These are phyloP conservation scores for Lentinula detonsa DNA, from an alignment of 768 basidiomycete species.

Conservation along the genomic window DNA sequence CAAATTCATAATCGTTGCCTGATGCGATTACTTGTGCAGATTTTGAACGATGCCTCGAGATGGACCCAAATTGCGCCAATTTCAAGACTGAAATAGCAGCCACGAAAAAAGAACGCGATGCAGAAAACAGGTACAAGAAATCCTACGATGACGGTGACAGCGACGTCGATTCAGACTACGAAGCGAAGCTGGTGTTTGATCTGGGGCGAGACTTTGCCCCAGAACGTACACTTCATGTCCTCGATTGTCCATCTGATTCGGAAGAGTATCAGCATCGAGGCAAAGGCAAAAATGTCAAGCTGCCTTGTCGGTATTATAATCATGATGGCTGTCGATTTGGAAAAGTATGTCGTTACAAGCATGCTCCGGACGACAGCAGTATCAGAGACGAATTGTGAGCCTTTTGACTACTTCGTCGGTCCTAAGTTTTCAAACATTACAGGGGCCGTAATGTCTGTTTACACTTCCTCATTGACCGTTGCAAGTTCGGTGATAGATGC, in stretches of 20 bases:
- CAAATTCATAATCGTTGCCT: background rate
- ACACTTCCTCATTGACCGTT: conserved; percentile 23
- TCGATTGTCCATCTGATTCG: conserved; percentile 26
- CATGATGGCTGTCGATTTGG: conserved; percentile 26
- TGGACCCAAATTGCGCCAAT: background rate
- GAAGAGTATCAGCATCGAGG: conserved; percentile 31
- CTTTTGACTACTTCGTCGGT: background rate
- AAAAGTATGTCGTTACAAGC: conserved; percentile 22
- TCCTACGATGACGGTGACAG: background rate
- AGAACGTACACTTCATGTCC: background rate
- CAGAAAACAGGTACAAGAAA: background rate
- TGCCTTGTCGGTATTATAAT: conserved; percentile 34
- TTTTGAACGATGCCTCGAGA: background rate
- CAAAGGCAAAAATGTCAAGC: conserved; percentile 13
- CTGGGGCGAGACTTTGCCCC: background rate
- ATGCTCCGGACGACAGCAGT: conserved; percentile 30
- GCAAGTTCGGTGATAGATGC: conserved; percentile 25
- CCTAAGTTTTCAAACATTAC: background rate
- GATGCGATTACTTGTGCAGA: background rate
- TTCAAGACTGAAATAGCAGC: background rate
- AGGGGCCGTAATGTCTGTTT: conserved; percentile 35
- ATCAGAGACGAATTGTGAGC: conserved; percentile 30
- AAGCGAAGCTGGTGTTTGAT: background rate
- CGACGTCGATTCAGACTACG: background rate
- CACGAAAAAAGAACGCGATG: background rate